Conservation (phyloP, 129 eudicot genomes). For the sunflower (Helianthus annuus) region DNA sequence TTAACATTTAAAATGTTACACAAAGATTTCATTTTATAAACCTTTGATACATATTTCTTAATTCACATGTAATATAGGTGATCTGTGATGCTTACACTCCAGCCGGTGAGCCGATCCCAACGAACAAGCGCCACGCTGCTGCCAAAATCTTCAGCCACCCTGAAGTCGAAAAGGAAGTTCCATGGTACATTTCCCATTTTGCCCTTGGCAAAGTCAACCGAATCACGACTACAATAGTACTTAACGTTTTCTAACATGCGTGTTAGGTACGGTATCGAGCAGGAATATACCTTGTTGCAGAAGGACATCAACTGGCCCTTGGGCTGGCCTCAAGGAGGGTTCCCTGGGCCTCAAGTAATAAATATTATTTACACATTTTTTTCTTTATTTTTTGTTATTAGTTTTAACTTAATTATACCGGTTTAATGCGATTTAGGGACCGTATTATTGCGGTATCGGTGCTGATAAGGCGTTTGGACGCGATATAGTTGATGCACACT, state of each 20-base stretch:
- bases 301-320: constrained; percentile 69
- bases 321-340: constrained; percentile 90
- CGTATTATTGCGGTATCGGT: constrained; percentile 89
- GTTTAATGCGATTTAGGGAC: constrained; percentile 58
- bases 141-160: constrained; percentile 80
- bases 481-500: constrained; percentile 82
- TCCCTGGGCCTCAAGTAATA: constrained; percentile 80
- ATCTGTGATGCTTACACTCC: constrained; percentile 94
- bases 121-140: constrained; percentile 76
- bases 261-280: constrained; percentile 85
- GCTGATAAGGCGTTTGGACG: constrained; percentile 92
- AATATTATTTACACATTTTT: background rate
- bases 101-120: constrained; percentile 91
- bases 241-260: background rate
- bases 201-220: background rate
- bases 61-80: constrained; percentile 43
- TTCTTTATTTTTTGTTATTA: background rate
- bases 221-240: background rate
- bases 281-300: constrained; percentile 81
- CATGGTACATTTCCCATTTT: constrained; percentile 54
- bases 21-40: background rate
- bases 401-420: background rate
- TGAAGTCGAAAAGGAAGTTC: constrained; percentile 67
- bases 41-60: background rate
- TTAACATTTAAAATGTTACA: background rate